These are phyloP conservation scores for Anethum foeniculum DNA, from an alignment of 140 eudicot species.

Conservation along the genomic window DNA sequence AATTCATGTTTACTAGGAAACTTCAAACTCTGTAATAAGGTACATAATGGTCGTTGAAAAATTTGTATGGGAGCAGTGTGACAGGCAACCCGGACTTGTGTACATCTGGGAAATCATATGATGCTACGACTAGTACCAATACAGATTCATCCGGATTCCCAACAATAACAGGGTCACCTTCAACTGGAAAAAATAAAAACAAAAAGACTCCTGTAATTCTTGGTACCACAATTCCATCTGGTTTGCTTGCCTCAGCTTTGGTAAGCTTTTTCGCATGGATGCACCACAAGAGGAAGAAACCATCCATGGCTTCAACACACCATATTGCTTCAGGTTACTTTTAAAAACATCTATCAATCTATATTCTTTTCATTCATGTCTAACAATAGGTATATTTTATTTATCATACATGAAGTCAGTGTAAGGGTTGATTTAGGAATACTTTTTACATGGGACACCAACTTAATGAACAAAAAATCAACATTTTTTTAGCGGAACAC, in stretches of 20 bases:
- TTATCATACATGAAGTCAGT: not conserved
- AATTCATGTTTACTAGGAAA: not conserved
- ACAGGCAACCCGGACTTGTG: constrained; percentile 15
- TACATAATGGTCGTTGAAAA: not conserved
- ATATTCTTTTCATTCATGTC: not conserved
- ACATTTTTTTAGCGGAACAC: too few relatives aligned
- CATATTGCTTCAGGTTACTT: constrained; percentile 2
- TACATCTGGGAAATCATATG: constrained; percentile 9
- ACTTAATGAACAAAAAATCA: not conserved
- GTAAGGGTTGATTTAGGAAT: not conserved
- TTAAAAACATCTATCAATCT: not conserved
- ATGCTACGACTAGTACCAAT: not conserved
- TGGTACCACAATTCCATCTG: constrained; percentile 41
- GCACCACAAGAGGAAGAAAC: not conserved
- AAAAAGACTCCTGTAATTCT: constrained; percentile 29
- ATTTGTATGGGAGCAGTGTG: not conserved
- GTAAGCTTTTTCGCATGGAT: constrained; percentile 13
- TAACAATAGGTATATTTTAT: not conserved
- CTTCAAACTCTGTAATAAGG: not conserved
- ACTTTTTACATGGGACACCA: not conserved
- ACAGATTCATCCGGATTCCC: not conserved
- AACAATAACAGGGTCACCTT: constrained; percentile 7
- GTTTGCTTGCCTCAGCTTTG: constrained; percentile 32
- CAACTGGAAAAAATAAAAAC: constrained; percentile 26
- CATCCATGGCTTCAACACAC: not conserved